Percentiles rank a stretch among this genome's conserved stretches.
Conservation (phyloP, 208 protist genomes). For the Herpetomonas muscarum region DNA sequence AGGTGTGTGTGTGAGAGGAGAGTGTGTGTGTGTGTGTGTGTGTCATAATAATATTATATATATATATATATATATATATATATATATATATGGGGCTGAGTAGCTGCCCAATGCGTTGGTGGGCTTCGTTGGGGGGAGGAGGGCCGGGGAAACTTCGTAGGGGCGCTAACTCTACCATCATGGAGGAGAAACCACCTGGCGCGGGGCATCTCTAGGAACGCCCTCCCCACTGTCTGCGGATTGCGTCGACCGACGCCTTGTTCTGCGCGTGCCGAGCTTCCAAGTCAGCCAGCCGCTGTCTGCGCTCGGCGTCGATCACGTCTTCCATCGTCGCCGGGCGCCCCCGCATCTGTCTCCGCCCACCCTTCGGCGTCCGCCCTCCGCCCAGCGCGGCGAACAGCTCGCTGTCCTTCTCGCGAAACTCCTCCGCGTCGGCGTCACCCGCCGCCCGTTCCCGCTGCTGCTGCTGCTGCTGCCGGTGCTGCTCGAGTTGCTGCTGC, state of each 20-base stretch:
- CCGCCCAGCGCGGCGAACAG: background rate
- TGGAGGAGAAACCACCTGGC: too few relatives aligned
- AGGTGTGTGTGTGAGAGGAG: too few relatives aligned
- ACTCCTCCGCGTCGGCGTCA: background rate
- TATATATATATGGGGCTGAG: too few relatives aligned
- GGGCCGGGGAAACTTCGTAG: too few relatives aligned
- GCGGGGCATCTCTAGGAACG: background rate
- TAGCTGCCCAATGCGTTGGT: too few relatives aligned
- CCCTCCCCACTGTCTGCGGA: conserved; percentile 38
- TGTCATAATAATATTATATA: too few relatives aligned
- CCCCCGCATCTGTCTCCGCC: background rate
- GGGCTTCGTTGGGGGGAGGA: too few relatives aligned
- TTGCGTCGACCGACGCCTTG: conserved; percentile 36
- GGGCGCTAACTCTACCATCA: too few relatives aligned
- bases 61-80: too few relatives aligned
- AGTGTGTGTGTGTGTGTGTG: too few relatives aligned
- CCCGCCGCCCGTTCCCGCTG: background rate
- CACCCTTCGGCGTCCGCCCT: background rate
- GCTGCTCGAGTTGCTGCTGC: conserved; percentile 10
- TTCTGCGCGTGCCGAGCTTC: conserved; percentile 53
- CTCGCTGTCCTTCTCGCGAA: background rate
- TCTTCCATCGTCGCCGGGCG: conserved; percentile 7
- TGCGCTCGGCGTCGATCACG: conserved; percentile 16
- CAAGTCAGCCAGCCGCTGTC: conserved; percentile 39
- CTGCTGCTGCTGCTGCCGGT: conserved; percentile 5